Percentiles rank a stretch among this genome's conserved stretches.
phyloP scores from a whole-genome alignment of 352 stramenopile genomes.

The Elongisporangium anandrum region DNA sequence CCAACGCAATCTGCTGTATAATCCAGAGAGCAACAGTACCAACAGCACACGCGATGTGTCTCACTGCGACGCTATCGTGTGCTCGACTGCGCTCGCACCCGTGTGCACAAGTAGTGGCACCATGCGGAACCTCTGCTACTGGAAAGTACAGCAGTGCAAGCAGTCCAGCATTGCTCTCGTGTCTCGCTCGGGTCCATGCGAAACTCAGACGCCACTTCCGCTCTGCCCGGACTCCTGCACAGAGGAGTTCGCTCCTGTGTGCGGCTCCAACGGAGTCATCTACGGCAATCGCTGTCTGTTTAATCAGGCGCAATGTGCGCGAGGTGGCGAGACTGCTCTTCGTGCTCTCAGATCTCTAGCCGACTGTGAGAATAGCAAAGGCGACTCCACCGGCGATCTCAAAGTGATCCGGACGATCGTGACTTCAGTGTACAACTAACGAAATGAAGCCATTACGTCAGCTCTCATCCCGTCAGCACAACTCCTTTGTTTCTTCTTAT shows the following conservation, averaged over 20 bases:
- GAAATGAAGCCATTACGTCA: conserved; percentile 1
- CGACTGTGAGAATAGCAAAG: conserved; percentile 13
- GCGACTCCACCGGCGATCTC: conserved; percentile 9
- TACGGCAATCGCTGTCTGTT: conserved; percentile 60
- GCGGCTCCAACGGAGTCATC: conserved; percentile 38
- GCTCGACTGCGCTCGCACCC: conserved; percentile 31
- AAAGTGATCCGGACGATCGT: conserved; percentile 6
- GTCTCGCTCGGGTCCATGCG: conserved; percentile 22
- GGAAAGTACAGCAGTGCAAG: conserved; percentile 23
- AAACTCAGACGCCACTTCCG: conserved; percentile 8
- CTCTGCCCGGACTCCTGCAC: conserved; percentile 33
- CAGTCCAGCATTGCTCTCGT: conserved; percentile 12
- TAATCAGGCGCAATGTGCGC: conserved; percentile 37
- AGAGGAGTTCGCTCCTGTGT: conserved; percentile 35
- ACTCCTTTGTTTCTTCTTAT: conserved; percentile 1
- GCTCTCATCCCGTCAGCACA: not conserved
- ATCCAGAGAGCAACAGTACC: conserved; percentile 4
- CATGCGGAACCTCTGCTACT: conserved; percentile 42
- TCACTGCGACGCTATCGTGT: conserved; percentile 25
- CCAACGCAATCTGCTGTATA: conserved; percentile 25
- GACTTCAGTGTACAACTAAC: conserved; percentile 10
- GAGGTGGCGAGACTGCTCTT: conserved; percentile 11
- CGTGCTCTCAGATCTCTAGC: conserved; percentile 10
- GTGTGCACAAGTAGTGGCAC: conserved; percentile 47
- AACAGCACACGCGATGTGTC: not conserved